Percentiles rank a stretch among this genome's conserved stretches.
Conservation (phyloP, 2,329 filamentous ascomycete genomes). For the Penicillium griseofulvum region DNA sequence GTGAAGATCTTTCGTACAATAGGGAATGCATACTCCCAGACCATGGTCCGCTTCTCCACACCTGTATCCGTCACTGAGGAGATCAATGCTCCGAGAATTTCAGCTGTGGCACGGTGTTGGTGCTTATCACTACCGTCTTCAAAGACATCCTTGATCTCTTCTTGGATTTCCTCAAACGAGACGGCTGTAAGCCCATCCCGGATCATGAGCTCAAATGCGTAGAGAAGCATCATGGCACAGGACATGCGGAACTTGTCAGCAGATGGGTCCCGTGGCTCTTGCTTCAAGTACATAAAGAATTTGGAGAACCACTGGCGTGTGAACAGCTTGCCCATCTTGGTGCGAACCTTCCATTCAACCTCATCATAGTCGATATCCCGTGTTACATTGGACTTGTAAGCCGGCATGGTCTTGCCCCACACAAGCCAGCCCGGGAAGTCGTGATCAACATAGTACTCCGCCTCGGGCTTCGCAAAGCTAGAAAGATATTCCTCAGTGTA, state of each 20-base stretch:
- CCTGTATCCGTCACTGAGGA: constrained; percentile 77
- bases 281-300: constrained; percentile 91
- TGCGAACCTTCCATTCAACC: constrained; percentile 69
- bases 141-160: constrained; percentile 73
- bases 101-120: constrained; percentile 90
- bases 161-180: constrained; percentile 83
- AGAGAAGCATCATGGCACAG: constrained; percentile 80
- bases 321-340: constrained; percentile 75
- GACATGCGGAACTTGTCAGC: constrained; percentile 88
- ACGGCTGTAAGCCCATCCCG: constrained; percentile 68
- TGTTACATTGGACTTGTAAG: constrained; percentile 68
- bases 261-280: constrained; percentile 80
- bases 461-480: constrained; percentile 71
- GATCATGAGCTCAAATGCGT: constrained; percentile 86
- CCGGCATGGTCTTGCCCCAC: constrained; percentile 85
- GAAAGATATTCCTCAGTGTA: constrained; percentile 79
- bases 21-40: constrained; percentile 89
- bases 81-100: constrained; percentile 85
- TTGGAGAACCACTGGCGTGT: constrained; percentile 81
- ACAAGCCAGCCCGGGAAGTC: constrained; percentile 96
- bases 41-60: constrained; percentile 66
- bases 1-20: constrained; percentile 81
- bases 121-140: constrained; percentile 96
- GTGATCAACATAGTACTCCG: constrained; percentile 85
- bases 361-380: constrained; percentile 73